Conservation (phyloP, 768 basidiomycete genomes). For the Lactifluus pinguis region DNA sequence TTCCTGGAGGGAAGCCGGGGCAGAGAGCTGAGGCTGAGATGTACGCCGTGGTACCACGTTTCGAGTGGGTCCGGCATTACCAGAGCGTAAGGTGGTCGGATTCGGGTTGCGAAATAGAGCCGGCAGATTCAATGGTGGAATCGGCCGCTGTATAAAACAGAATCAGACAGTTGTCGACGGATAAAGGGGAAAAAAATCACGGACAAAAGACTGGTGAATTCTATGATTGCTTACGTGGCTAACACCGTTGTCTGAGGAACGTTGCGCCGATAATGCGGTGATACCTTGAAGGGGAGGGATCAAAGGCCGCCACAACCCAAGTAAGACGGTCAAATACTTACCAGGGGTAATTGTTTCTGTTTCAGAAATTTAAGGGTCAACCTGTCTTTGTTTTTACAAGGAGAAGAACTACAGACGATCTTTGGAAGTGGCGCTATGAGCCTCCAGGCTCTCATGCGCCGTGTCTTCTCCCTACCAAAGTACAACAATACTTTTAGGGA, state of each 20-base stretch:
- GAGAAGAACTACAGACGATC: not conserved
- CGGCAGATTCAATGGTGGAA: not conserved
- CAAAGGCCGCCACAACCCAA: not conserved
- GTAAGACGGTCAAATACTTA: not conserved
- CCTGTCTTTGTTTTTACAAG: not conserved
- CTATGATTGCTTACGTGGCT: not conserved
- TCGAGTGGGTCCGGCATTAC: not conserved
- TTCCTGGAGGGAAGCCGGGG: too few species aligned
- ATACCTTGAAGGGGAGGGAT: not conserved
- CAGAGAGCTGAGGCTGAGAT: not conserved
- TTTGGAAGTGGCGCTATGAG: not conserved
- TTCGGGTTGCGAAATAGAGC: not conserved
- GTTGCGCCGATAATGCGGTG: not conserved
- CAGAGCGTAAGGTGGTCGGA: not conserved
- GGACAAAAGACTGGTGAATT: not conserved
- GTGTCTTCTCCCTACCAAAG: not conserved
- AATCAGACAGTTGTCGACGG: not conserved
- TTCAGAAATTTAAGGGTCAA: not conserved
- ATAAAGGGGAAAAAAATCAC: not conserved
- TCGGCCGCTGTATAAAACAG: not conserved
- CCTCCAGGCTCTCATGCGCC: not conserved
- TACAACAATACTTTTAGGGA: not conserved
- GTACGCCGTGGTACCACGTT: not conserved
- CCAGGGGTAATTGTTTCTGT: not conserved
- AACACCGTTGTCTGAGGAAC: not conserved